These are phyloP conservation scores for Phylloporus sp. DNA, from an alignment of 768 basidiomycete genomes.

Conservation along the genomic window DNA sequence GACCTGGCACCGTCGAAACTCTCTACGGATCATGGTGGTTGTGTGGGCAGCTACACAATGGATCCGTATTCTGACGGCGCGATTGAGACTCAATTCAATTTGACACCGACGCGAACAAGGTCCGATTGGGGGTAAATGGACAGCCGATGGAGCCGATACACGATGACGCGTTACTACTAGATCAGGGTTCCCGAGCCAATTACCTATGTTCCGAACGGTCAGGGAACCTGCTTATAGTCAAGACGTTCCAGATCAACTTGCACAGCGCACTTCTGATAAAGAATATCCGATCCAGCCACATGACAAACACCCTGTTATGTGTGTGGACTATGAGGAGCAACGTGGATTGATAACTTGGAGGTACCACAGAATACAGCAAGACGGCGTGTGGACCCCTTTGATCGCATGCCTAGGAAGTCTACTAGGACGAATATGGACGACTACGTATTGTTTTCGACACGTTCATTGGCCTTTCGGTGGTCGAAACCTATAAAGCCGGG, in stretches of 20 bases:
- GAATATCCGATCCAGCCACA: slow-evolving; percentile 25
- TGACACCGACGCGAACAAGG: slow-evolving; percentile 4
- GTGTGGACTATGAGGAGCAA: slow-evolving; percentile 15
- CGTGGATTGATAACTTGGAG: slow-evolving; percentile 19
- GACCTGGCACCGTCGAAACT: background rate
- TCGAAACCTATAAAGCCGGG: slow-evolving; percentile 28
- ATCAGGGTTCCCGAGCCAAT: slow-evolving; percentile 20
- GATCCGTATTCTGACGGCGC: background rate
- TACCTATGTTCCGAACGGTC: slow-evolving; percentile 24
- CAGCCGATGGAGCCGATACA: slow-evolving; percentile 21
- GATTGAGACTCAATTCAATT: slow-evolving; percentile 4
- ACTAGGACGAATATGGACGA: slow-evolving; percentile 25
- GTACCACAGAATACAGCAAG: slow-evolving; percentile 25
- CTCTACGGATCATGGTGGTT: slow-evolving; percentile 10
- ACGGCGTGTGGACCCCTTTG: slow-evolving; percentile 24
- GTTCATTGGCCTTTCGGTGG: slow-evolving; percentile 20
- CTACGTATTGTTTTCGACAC: slow-evolving; percentile 28
- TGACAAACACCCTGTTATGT: slow-evolving; percentile 24
- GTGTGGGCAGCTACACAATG: background rate
- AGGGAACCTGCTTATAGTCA: slow-evolving; percentile 24
- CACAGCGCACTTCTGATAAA: slow-evolving; percentile 26
- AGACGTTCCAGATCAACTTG: slow-evolving; percentile 16
- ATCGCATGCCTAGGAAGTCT: slow-evolving; percentile 20
- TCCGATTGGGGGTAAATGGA: slow-evolving; percentile 5
- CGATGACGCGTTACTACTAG: slow-evolving; percentile 16